Conservation (phyloP, 805 yeast genomes). For the Lachancea quebecensis region DNA sequence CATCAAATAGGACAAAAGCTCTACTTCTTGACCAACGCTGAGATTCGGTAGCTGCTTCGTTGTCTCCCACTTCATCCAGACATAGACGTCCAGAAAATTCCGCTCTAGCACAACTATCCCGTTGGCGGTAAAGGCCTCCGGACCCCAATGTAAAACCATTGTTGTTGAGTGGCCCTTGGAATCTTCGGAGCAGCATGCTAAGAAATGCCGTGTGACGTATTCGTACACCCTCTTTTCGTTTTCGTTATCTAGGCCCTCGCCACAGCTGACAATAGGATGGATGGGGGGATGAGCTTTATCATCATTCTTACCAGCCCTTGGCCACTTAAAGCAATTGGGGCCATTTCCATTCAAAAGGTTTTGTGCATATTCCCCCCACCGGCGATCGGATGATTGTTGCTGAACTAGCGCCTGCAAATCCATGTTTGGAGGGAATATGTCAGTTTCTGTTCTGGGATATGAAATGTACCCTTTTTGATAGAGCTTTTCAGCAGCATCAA, state of each 20-base stretch:
- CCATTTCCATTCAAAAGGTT: constrained; percentile 32
- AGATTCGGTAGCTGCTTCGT: constrained; percentile 62
- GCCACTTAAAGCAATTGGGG: constrained; percentile 45
- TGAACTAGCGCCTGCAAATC: constrained; percentile 55
- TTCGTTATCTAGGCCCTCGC: constrained; percentile 14
- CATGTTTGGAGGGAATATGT: constrained; percentile 70
- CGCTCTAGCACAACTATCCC: constrained; percentile 68
- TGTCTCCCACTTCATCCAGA: constrained; percentile 70
- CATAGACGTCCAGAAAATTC: constrained; percentile 76
- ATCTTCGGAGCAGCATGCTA: constrained; percentile 89
- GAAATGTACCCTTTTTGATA: constrained; percentile 84
- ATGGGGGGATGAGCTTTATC: constrained; percentile 99
- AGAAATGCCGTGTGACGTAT: constrained; percentile 73
- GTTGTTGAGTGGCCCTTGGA: constrained; percentile 71
- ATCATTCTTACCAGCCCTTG: constrained; percentile 75
- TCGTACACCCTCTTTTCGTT: constrained; percentile 72
- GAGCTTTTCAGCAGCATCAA: constrained; percentile 74
- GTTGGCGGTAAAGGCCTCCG: constrained; percentile 61
- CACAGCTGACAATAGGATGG: constrained; percentile 57
- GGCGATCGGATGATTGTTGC: constrained; percentile 47
- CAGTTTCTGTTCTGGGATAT: constrained; percentile 97
- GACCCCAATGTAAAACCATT: constrained; percentile 66
- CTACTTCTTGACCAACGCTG: constrained; percentile 47
- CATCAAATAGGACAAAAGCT: constrained; percentile 50
- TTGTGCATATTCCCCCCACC: constrained; percentile 72